These are phyloP conservation scores for Leptodermis oblonga DNA, from an alignment of 257 asterid species.

Conservation along the genomic window DNA sequence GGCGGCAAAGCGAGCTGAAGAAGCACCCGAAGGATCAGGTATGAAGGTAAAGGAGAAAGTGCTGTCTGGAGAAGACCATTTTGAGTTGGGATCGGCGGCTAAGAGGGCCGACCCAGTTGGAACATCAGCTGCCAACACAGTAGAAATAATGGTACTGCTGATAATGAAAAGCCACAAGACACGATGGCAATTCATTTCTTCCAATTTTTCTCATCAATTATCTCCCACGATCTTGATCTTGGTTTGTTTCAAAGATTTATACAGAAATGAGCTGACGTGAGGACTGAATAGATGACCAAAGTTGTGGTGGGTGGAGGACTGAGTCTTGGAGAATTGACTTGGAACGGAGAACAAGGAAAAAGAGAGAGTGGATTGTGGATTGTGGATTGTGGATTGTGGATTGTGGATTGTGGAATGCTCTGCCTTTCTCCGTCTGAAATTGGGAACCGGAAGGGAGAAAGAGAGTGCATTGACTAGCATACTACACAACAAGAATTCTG, in stretches of 20 bases:
- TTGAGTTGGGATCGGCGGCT: slow-evolving; percentile 48
- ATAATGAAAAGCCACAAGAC: slow-evolving; percentile 7
- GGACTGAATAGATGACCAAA: neutral
- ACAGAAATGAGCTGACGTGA: neutral
- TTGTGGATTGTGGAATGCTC: neutral
- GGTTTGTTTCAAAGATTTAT: neutral
- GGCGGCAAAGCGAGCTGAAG: slow-evolving; percentile 44
- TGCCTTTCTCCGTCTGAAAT: neutral
- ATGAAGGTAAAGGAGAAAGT: slow-evolving; percentile 55
- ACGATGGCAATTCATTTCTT: neutral
- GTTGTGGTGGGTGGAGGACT: neutral
- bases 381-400: neutral
- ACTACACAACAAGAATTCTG: too few relatives aligned
- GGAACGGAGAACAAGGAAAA: neutral
- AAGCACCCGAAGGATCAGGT: slow-evolving; percentile 22
- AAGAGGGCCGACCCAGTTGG: slow-evolving; percentile 41
- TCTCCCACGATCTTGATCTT: too few relatives aligned
- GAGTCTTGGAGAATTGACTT: neutral
- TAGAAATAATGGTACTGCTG: neutral
- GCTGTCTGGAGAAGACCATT: slow-evolving; percentile 52
- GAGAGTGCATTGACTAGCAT: too few relatives aligned
- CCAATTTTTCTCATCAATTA: neutral
- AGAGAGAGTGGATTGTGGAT: neutral
- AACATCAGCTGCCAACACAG: slow-evolving; percentile 38
- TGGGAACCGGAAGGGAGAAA: too few relatives aligned